Base-by-base conservation (phyloP, 768 basidiomycete species). In the Rhodotorula toruloides region DNA sequence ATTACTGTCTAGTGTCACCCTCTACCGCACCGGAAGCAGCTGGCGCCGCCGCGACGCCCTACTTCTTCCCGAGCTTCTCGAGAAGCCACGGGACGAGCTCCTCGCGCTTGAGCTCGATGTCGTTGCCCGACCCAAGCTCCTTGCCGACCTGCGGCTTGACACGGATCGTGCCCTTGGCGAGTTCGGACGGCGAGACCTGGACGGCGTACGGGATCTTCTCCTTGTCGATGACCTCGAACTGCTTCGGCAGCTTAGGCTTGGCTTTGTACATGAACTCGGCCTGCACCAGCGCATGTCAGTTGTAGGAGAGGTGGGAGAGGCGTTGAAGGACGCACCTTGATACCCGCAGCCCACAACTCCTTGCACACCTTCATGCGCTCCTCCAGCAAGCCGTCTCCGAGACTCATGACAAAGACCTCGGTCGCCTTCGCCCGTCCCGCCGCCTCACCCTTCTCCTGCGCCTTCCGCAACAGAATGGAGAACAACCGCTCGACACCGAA, bases 401-500 rank as follows among this genome's bases (percentile, higher is more conserved):
- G 86, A 31, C 87, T 86, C 81, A 98, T 86, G 52, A 98, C 90
- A 77, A 87, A 99, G 31, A 87, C 93, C 83, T 96, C 88, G 49
- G 91, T 94, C 76, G 88, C 86, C 80, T 94, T 98, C 19, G 70
- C 73, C 54, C 76, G 75, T 39, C 76, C 70, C 4, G 65, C 86
- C 69, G 82, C 83, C 16, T 84, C 82, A 85, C 69, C 71, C 47
- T 57, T 29, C 48, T 69, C 67, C 63, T 72, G 57, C 42, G 89
- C 91, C 77, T 86, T 89, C 48, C 88, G 87, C 86, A 90, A 90
- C 66, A 97, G 78, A 68, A 99, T 81, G 27, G 90, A 88, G 73
- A 96, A 98, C 60, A 99, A 86, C 29, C 94, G 80, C 78, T 99
- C 96, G 68, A 98, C 81, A 21, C 94, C 96, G 70, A 98, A 87